Evolutionary conservation across 768 basidiomycete genomes (phyloP).

Genomic region (Infundibulicybe gibba): DNA sequence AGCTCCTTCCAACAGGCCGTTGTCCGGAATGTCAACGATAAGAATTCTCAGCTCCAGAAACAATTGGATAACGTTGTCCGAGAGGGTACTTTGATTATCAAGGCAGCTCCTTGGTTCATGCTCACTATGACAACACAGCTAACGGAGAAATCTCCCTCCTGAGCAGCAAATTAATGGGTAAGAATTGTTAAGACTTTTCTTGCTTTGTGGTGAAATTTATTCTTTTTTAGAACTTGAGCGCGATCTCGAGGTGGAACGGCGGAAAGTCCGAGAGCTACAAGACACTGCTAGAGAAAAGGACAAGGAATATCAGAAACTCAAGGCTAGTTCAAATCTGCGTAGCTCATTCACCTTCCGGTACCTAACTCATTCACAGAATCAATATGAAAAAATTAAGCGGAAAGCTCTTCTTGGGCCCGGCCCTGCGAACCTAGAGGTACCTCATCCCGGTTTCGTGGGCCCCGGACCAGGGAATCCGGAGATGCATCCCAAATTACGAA

Average conservation of each 20-base stretch:
- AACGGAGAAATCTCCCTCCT: constrained; percentile 74
- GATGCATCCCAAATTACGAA: neutral
- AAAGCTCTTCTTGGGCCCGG: constrained; percentile 62
- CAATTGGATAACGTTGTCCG: constrained; percentile 82
- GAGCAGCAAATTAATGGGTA: constrained; percentile 56
- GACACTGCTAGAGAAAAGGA: constrained; percentile 74
- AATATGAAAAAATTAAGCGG: constrained; percentile 81
- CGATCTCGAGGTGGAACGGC: constrained; percentile 76
- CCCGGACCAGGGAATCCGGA: constrained; percentile 10
- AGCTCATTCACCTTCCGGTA: neutral
- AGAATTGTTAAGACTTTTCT: constrained; percentile 27
- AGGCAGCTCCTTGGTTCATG: neutral
- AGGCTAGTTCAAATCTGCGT: constrained; percentile 36
- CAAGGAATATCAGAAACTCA: constrained; percentile 85
- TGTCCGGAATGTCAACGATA: constrained; percentile 76
- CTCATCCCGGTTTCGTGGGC: constrained; percentile 6
- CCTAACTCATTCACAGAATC: constrained; percentile 37
- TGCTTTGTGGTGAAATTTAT: neutral
- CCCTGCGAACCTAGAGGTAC: constrained; percentile 14
- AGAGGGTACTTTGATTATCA: constrained; percentile 60
- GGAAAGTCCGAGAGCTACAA: constrained; percentile 70
- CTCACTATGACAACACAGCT: constrained; percentile 35
- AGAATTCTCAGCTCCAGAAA: constrained; percentile 78
- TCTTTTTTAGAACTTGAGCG: constrained; percentile 60
- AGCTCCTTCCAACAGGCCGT: constrained; percentile 86